Conservation (phyloP, 805 yeast species). For the Monosporozyma siamensis region DNA sequence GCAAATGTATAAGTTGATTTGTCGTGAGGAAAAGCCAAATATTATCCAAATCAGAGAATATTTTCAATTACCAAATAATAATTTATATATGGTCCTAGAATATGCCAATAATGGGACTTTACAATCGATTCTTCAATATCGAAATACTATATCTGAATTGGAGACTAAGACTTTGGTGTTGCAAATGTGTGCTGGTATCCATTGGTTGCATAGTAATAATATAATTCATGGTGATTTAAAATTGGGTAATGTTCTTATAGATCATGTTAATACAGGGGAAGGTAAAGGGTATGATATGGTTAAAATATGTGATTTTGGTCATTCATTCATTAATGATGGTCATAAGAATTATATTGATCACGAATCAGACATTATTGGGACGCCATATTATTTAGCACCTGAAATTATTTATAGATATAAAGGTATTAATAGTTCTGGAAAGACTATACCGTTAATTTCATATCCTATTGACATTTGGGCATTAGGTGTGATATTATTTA, state of each 20-base stretch:
- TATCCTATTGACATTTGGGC: constrained; percentile 96
- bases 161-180: constrained; percentile 60
- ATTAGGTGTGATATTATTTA: constrained; percentile 86
- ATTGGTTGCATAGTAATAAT: constrained; percentile 78
- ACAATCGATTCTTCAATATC: constrained; percentile 1
- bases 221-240: constrained; percentile 12
- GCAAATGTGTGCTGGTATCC: constrained; percentile 85
- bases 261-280: constrained; percentile 34
- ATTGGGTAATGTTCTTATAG: constrained; percentile 44
- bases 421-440: constrained; percentile 45
- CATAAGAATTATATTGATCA: constrained; percentile 68
- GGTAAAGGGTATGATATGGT: constrained; percentile 54
- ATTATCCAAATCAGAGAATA: constrained; percentile 1
- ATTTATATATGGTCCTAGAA: constrained; percentile 2
- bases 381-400: constrained; percentile 96
- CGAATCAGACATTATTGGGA: constrained; percentile 41
- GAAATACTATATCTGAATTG: constrained; percentile 48
- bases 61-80: constrained; percentile 1
- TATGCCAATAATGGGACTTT: constrained; percentile 2
- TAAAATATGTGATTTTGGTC: constrained; percentile 52
- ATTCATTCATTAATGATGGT: constrained; percentile 61
- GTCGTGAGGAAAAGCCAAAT: constrained; percentile 36
- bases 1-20: constrained; percentile 79
- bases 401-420: constrained; percentile 44
- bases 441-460: constrained; percentile 67